Evolutionary conservation across 2,329 filamentous ascomycete genomes (phyloP).

Genomic region (Aureobasidium sp.): DNA sequence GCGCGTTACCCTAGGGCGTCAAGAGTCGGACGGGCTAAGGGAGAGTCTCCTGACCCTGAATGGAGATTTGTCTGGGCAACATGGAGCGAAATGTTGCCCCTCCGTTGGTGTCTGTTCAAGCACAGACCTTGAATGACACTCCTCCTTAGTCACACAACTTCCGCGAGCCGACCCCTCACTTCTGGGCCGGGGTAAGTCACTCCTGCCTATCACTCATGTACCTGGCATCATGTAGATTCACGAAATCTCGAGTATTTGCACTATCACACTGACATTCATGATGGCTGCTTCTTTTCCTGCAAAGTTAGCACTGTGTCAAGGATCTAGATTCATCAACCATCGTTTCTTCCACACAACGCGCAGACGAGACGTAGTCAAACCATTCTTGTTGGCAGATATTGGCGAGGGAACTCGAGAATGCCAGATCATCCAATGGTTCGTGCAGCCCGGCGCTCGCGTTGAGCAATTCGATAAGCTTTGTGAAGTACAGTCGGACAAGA

Average conservation of each 20-base stretch:
- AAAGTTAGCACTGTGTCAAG: background rate
- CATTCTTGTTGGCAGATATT: conserved; percentile 77
- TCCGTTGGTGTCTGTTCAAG: background rate
- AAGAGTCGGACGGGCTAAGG: background rate
- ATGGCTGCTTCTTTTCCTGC: background rate
- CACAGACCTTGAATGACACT: background rate
- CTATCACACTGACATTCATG: background rate
- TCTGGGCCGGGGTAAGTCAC: background rate
- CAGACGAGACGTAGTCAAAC: conserved; percentile 54
- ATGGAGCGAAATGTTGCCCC: background rate
- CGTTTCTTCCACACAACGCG: conserved; percentile 24
- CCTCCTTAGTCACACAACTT: background rate
- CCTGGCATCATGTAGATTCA: conserved; percentile 10
- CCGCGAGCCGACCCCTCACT: conserved; percentile 11
- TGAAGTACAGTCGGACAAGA: conserved; percentile 98
- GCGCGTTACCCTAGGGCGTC: conserved; percentile 2
- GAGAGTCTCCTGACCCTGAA: background rate
- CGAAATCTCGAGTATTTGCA: background rate
- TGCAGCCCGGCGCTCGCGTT: conserved; percentile 87
- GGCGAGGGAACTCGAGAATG: conserved; percentile 95
- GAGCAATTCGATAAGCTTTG: conserved; percentile 98
- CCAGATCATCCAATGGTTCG: conserved; percentile 99
- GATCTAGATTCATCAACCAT: background rate
- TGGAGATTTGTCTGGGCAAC: background rate
- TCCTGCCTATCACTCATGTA: background rate